Conservation (phyloP, 2,329 filamentous ascomycete genomes). For the Fusarium oligoseptatum region DNA sequence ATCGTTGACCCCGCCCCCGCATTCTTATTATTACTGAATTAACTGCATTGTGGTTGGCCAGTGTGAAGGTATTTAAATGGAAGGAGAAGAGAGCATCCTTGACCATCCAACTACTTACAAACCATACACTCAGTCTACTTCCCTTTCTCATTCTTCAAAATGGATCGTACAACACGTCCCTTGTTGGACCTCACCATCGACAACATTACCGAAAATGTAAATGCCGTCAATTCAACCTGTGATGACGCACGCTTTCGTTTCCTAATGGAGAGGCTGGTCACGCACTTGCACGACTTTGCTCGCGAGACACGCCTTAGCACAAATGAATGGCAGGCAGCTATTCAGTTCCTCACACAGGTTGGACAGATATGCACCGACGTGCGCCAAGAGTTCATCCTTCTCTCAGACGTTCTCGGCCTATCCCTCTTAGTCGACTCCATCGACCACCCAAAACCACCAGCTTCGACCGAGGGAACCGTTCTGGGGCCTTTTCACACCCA, state of each 20-base stretch:
- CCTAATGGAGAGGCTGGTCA: slow-evolving; percentile 76
- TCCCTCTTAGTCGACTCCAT: slow-evolving; percentile 83
- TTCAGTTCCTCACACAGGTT: slow-evolving; percentile 76
- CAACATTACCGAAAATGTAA: slow-evolving; percentile 80
- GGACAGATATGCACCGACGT: slow-evolving; percentile 78
- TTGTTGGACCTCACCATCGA: slow-evolving; percentile 72
- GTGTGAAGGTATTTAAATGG: not conserved
- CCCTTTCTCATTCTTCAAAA: not conserved
- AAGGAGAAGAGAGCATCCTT: not conserved
- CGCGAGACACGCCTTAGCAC: slow-evolving; percentile 70
- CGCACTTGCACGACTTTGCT: slow-evolving; percentile 71
- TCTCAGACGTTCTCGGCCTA: slow-evolving; percentile 80
- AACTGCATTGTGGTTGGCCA: not conserved
- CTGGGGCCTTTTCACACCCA: slow-evolving; percentile 84
- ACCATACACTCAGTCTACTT: not conserved
- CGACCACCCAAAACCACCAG: slow-evolving; percentile 79
- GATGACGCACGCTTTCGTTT: slow-evolving; percentile 73
- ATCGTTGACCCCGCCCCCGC: not conserved
- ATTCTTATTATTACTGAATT: not conserved
- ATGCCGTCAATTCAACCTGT: slow-evolving; percentile 77
- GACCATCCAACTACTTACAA: not conserved
- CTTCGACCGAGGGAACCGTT: slow-evolving; percentile 79
- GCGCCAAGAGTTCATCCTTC: slow-evolving; percentile 79
- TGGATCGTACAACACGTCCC: not conserved
- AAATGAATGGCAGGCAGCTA: slow-evolving; percentile 78